phyloP scores from a whole-genome alignment of 192 early-diverging fungal species.

The Coemansia sp. region DNA sequence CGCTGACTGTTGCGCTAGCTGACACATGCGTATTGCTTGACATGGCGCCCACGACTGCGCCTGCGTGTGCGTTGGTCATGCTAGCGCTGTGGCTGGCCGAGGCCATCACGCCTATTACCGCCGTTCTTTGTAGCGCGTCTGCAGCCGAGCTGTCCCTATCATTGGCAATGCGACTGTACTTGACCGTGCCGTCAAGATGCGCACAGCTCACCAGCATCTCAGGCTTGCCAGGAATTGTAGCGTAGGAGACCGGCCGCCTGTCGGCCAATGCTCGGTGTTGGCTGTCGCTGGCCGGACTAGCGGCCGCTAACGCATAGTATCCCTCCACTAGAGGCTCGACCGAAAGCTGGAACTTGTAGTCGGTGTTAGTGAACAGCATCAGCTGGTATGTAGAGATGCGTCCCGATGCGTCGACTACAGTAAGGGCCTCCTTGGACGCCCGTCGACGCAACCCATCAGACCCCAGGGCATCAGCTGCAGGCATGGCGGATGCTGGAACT shows the following conservation, averaged over 20 bases:
- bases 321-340: slow-evolving; percentile 36
- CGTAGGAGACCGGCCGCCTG: slow-evolving; percentile 28
- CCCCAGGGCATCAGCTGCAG: neutral
- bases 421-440: slow-evolving; percentile 18
- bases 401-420: slow-evolving; percentile 31
- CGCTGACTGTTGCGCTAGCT: neutral
- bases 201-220: slow-evolving; percentile 35
- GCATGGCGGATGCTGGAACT: too few relatives aligned
- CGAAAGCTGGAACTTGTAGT: slow-evolving; percentile 31
- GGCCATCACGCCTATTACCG: slow-evolving; percentile 1
- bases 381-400: slow-evolving; percentile 29
- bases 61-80: slow-evolving; percentile 49
- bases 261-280: slow-evolving; percentile 22
- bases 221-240: slow-evolving; percentile 16
- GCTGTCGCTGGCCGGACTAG: slow-evolving; percentile 33
- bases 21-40: neutral
- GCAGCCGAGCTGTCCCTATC: slow-evolving; percentile 10
- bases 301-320: slow-evolving; percentile 28
- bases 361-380: slow-evolving; percentile 21
- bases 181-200: slow-evolving; percentile 31
- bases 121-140: slow-evolving; percentile 4
- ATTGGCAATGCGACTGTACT: slow-evolving; percentile 21
- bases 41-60: slow-evolving; percentile 45
- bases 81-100: slow-evolving; percentile 15
- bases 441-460: neutral